These are phyloP conservation scores for Epichloe scottii DNA, from an alignment of 2,329 filamentous ascomycete species.

Conservation along the genomic window DNA sequence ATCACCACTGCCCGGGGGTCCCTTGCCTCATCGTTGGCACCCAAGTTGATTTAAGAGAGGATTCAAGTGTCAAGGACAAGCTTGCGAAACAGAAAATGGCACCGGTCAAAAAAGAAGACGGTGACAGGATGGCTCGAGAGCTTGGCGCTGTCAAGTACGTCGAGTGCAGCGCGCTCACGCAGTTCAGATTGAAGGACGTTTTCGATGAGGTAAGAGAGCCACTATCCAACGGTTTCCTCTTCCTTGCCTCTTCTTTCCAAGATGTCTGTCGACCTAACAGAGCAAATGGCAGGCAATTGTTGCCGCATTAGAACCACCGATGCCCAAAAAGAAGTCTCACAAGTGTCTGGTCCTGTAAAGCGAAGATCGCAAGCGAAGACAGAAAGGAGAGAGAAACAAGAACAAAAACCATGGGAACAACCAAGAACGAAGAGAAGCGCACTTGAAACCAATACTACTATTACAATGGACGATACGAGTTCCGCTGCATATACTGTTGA, in stretches of 20 bases:
- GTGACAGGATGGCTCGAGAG: conserved; percentile 92
- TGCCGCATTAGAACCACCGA: conserved; percentile 79
- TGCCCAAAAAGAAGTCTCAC: conserved; percentile 63
- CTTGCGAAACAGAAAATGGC: conserved; percentile 91
- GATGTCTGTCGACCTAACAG: background rate
- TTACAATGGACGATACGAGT: conserved; percentile 4
- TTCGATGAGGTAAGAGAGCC: conserved; percentile 75
- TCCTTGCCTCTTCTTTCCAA: background rate
- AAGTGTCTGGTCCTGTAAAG: conserved; percentile 57
- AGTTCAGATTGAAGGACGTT: conserved; percentile 97
- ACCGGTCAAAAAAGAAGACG: conserved; percentile 83
- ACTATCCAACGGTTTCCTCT: background rate
- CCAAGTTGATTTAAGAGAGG: conserved; percentile 90
- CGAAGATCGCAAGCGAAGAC: background rate
- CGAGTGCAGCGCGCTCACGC: conserved; percentile 93
- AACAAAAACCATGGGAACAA: background rate
- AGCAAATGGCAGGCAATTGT: conserved; percentile 65
- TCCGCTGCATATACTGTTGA: conserved; percentile 4
- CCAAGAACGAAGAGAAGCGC: background rate
- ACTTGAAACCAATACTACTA: background rate
- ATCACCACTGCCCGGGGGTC: conserved; percentile 95
- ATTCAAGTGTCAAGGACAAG: conserved; percentile 78
- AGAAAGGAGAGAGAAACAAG: conserved; percentile 4
- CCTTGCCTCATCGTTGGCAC: conserved; percentile 97
- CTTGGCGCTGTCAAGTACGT: conserved; percentile 98